These are phyloP conservation scores for Termitomyces titanicus DNA, from an alignment of 768 basidiomycete species.

Conservation along the genomic window DNA sequence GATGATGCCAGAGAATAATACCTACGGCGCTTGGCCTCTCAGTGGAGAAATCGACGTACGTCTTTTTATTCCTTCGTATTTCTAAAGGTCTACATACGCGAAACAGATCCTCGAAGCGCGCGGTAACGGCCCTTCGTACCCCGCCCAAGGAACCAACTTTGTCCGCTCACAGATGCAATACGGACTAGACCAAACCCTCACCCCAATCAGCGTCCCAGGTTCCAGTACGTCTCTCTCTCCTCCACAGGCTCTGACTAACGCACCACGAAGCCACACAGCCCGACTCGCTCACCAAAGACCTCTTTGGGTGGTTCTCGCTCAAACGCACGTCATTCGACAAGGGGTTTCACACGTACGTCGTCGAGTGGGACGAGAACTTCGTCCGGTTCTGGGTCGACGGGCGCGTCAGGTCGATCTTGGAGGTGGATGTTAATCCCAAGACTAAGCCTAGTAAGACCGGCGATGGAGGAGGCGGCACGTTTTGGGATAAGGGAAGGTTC, in stretches of 20 bases:
- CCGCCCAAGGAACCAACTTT: constrained; percentile 53
- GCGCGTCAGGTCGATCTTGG: constrained; percentile 59
- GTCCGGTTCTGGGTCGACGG: constrained; percentile 77
- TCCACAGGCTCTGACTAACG: constrained; percentile 5
- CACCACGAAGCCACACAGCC: not conserved
- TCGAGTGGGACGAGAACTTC: constrained; percentile 76
- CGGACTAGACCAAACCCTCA: constrained; percentile 37
- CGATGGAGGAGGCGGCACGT: constrained; percentile 46
- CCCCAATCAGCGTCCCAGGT: constrained; percentile 9
- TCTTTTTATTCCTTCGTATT: constrained; percentile 22
- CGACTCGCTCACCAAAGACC: constrained; percentile 13
- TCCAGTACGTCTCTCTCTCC: not conserved
- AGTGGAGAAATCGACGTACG: constrained; percentile 50
- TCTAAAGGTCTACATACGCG: constrained; percentile 35
- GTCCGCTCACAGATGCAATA: constrained; percentile 65
- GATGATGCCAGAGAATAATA: constrained; percentile 64
- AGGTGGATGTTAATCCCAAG: constrained; percentile 45
- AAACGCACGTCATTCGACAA: constrained; percentile 48
- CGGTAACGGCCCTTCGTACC: constrained; percentile 57
- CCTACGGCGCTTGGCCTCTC: constrained; percentile 62
- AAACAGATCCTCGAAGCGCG: constrained; percentile 54
- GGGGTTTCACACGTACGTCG: constrained; percentile 65
- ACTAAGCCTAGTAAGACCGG: constrained; percentile 28
- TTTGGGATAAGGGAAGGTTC: constrained; percentile 66
- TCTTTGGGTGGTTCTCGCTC: constrained; percentile 51